Evolutionary conservation across 169 alveolate species (phyloP).

Genomic region (Blepharisma undulans): DNA sequence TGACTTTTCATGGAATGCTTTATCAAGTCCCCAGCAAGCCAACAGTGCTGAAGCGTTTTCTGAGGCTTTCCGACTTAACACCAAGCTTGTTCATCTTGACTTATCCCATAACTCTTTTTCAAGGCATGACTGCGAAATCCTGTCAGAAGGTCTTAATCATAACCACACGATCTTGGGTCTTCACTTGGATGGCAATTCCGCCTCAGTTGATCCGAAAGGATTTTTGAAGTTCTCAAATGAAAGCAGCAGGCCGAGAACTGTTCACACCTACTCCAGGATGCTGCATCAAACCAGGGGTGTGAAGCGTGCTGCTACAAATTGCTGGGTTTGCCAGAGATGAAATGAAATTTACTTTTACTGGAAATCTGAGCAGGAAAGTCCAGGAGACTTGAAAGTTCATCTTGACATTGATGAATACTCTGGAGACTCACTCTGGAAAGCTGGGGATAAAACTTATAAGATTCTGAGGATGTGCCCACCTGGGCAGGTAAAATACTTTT

Average conservation of each 20-base stretch:
- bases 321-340: constrained; percentile 89
- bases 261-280: constrained; percentile 47
- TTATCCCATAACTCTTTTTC: constrained; percentile 67
- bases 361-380: constrained; percentile 55
- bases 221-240: constrained; percentile 45
- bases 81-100: constrained; percentile 66
- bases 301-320: constrained; percentile 53
- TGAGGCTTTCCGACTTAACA: constrained; percentile 50
- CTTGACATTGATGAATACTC: constrained; percentile 75
- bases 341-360: constrained; percentile 73
- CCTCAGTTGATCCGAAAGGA: constrained; percentile 72
- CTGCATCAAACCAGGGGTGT: constrained; percentile 52
- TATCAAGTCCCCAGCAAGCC: constrained; percentile 49
- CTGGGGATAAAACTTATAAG: constrained; percentile 41
- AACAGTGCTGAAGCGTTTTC: constrained; percentile 32
- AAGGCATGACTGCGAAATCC: constrained; percentile 52
- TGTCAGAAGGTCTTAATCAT: constrained; percentile 62
- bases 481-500: constrained; percentile 69
- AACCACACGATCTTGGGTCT: constrained; percentile 74
- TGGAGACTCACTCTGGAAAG: constrained; percentile 57
- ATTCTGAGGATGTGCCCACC: constrained; percentile 80
- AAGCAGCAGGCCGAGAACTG: constrained; percentile 45
- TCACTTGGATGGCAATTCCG: constrained; percentile 77
- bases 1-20: constrained; percentile 66
- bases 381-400: constrained; percentile 55